These are phyloP conservation scores for Dendrocalamus latiflorus DNA, from an alignment of 202 grass and related monocot species.

Conservation along the genomic window DNA sequence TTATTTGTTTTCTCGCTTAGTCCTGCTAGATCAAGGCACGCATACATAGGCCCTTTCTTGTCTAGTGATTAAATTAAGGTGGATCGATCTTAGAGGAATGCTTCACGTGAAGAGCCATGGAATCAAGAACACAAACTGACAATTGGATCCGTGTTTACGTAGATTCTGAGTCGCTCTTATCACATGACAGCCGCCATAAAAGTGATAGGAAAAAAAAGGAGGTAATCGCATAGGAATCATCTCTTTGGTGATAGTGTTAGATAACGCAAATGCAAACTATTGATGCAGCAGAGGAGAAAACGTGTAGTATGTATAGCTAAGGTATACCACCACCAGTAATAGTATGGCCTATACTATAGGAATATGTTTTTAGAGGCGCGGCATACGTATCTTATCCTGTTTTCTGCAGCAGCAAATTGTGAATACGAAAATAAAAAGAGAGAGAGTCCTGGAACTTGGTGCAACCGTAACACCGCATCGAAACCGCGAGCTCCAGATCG, in stretches of 20 bases:
- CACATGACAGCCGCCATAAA: neutral
- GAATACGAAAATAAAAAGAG: no score
- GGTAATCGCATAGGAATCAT: no score
- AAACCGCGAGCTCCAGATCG: neutral
- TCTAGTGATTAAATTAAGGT: neutral
- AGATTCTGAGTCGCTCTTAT: neutral
- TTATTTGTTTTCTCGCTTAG: neutral
- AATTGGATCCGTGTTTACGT: neutral
- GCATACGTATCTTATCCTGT: neutral
- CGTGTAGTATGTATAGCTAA: no score
- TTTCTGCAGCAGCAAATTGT: no score
- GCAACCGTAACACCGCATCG: neutral
- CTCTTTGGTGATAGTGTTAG: no score
- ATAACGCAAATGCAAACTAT: no score
- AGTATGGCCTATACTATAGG: no score
- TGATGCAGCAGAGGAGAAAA: no score
- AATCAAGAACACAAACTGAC: neutral
- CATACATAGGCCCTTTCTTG: neutral
- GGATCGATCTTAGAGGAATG: neutral
- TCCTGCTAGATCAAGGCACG: neutral
- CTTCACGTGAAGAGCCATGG: neutral
- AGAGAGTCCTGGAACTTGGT: neutral
- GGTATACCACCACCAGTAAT: no score
- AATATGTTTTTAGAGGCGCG: no score
- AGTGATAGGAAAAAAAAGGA: neutral